Conservation (phyloP, 2,329 filamentous ascomycete species). For the Ustilaginoidea virens region DNA sequence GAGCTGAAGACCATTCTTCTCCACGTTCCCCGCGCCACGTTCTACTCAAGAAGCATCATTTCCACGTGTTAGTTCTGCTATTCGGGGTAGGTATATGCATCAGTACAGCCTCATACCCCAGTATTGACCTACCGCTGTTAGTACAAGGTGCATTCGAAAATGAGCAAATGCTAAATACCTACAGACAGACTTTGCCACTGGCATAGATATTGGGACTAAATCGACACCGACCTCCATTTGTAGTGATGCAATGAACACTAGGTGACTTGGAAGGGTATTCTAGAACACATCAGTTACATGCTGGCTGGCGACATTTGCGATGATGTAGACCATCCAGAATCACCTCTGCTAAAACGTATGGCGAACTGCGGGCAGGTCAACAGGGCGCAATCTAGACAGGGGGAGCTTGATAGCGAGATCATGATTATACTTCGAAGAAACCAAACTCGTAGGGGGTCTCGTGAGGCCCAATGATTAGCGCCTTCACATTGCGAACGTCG, state of each 20-base stretch:
- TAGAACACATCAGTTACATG: slow-evolving; percentile 17
- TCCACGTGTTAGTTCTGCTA: not conserved
- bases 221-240: slow-evolving; percentile 72
- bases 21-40: slow-evolving; percentile 86
- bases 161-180: slow-evolving; percentile 20
- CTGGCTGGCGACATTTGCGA: not conserved
- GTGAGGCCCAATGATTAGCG: slow-evolving; percentile 80
- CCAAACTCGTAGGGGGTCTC: slow-evolving; percentile 95
- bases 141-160: not conserved
- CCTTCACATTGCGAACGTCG: slow-evolving; percentile 77
- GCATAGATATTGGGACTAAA: slow-evolving; percentile 98
- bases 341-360: slow-evolving; percentile 64
- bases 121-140: slow-evolving; percentile 48
- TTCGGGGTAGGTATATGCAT: too few species aligned
- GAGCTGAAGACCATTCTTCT: slow-evolving; percentile 93
- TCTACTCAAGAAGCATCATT: slow-evolving; percentile 30
- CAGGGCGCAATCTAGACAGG: too few species aligned
- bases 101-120: slow-evolving; percentile 50
- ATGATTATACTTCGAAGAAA: slow-evolving; percentile 66
- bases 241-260: slow-evolving; percentile 55
- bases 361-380: too few species aligned
- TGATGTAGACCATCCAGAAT: not conserved
- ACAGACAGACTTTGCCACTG: slow-evolving; percentile 83
- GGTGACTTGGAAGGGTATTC: slow-evolving; percentile 68
- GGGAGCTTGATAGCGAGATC: too few species aligned